Evolutionary conservation across 495 filamentous ascomycete species (phyloP), one percentile per base, ranked within the genome.

Genomic region (Aspergillus taichungensis): DNA sequence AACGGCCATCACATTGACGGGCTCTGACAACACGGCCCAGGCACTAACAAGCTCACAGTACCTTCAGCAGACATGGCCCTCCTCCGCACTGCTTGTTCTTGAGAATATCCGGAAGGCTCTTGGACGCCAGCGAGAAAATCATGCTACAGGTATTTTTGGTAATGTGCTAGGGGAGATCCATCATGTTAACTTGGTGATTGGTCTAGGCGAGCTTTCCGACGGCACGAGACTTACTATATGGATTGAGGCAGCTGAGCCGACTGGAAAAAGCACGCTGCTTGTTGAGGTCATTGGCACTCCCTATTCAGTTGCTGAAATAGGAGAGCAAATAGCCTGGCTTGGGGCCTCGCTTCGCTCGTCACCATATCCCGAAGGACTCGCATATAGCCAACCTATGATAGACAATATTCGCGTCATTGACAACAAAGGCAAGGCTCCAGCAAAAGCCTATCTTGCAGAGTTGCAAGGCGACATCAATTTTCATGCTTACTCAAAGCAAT

Each of bases 21-120:
- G 61, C n/a, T 55, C 51, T 18, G 10, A 30, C 9, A 42, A 40
- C 13, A 38, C 57, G 47, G 58, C 58, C 10, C 62, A 66, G 41
- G 60, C 62, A 30, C 12, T 58, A 28, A 59, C 58, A 13, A 59
- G 56, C 37, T 34, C 14, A 5, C 13, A 57, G 29, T 68, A 66
- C 47, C 43, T 68, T 34, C 9, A 12, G 5, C 64, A 63, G 44
- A 55, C 49, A 29, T 68, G 64, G 64, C 64, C 60, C 37, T 42
- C 42, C 8, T 55, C 51, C 2, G 60, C 58, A 10, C 7, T 30
- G 8, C 32, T 60, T 10, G 50, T 54, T 9, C 30, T 65, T 18
- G 5, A 46, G 32, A 37, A 51, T 24, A 13, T 62, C 27, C 32
- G 8, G 5, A 6, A 44, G 12, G 12, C 32, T 10, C 32, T 34